A percentile compares a stretch with the other conserved stretches of the same genome.
Conservation (phyloP, 805 yeast species). For the Monosporozyma siamensis region DNA sequence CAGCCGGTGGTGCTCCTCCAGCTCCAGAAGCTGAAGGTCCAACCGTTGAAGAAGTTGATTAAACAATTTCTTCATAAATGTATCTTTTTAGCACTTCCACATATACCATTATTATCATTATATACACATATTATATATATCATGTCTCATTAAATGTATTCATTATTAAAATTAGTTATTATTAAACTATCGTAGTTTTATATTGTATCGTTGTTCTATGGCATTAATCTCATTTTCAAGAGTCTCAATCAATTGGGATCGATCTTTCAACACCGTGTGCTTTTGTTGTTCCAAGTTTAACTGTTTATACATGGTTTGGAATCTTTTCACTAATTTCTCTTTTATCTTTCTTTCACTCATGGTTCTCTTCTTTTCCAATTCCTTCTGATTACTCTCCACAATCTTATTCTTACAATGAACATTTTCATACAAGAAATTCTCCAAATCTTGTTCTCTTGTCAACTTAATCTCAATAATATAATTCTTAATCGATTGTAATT, state of each 20-base stretch:
- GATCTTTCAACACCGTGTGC: too few relatives aligned
- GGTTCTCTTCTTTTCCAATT: conserved; percentile 6
- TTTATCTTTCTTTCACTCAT: conserved; percentile 9
- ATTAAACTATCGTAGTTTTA: not conserved
- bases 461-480: conserved; percentile 24
- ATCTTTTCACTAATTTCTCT: not conserved
- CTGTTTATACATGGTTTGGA: too few relatives aligned
- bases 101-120: not conserved
- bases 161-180: not conserved
- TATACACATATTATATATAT: not conserved
- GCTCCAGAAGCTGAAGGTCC: conserved; percentile 58
- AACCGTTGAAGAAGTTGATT: conserved; percentile 78
- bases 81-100: too few relatives aligned
- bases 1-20: conserved; percentile 50
- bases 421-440: conserved; percentile 16
- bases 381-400: conserved; percentile 9
- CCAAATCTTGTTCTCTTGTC: conserved; percentile 15
- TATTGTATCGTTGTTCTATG: not conserved
- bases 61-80: conserved; percentile 14
- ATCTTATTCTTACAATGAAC: conserved; percentile 12
- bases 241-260: not conserved
- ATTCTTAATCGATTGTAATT: conserved; percentile 21
- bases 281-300: too few relatives aligned
- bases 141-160: not conserved
- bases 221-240: not conserved